These are phyloP conservation scores for Saturnispora zaruensis DNA, from an alignment of 805 yeast genomes.

Conservation along the genomic window DNA sequence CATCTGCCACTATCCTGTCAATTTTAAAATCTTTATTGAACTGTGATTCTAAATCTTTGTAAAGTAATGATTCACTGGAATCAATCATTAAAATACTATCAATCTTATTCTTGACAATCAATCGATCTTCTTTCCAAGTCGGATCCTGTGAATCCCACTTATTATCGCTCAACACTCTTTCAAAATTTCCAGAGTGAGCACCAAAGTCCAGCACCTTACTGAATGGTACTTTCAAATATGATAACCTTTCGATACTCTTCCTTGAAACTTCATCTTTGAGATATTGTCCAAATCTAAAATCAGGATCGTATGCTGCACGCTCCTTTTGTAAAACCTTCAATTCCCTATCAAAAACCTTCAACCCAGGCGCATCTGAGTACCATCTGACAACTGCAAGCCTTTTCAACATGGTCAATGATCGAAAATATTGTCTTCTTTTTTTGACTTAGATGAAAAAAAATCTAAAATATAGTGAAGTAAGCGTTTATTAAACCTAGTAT, in stretches of 20 bases:
- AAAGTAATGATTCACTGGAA: constrained; percentile 43
- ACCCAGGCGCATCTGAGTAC: constrained; percentile 7
- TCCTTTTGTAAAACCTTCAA: constrained; percentile 56
- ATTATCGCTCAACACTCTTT: constrained; percentile 28
- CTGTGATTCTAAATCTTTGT: constrained; percentile 39
- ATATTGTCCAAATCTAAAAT: constrained; percentile 55
- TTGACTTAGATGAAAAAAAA: background rate
- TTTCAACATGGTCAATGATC: background rate
- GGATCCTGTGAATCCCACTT: constrained; percentile 29
- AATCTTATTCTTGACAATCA: constrained; percentile 43
- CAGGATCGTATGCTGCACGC: constrained; percentile 37
- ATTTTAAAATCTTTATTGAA: constrained; percentile 40
- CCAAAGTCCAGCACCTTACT: constrained; percentile 63
- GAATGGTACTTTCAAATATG: constrained; percentile 61
- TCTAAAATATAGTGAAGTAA: background rate
- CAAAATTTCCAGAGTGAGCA: constrained; percentile 55
- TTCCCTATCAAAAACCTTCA: constrained; percentile 50
- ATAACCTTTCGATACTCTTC: constrained; percentile 65
- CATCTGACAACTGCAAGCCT: background rate
- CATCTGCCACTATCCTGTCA: constrained; percentile 53
- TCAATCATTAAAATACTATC: constrained; percentile 59
- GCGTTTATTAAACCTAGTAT: background rate
- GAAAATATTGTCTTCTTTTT: background rate
- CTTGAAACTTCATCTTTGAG: constrained; percentile 65
- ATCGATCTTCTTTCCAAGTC: constrained; percentile 44